Percentiles rank a stretch among this genome's conserved stretches.
Evolutionary conservation across 768 basidiomycete species (phyloP).

Genomic region (Guyanaporus albipodus): DNA sequence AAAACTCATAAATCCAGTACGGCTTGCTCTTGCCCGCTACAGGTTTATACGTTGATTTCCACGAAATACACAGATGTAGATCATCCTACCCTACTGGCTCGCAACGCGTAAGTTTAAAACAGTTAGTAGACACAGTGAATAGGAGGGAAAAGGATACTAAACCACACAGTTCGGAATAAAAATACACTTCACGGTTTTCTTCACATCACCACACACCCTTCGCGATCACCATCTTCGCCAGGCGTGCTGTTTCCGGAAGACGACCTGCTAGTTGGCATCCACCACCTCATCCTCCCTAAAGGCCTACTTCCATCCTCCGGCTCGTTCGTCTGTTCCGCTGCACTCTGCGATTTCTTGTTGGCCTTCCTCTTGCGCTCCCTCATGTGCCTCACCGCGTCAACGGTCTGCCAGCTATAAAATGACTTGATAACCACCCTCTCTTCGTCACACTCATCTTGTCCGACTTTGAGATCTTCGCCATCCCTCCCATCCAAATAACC

Average conservation of each 20-base stretch:
- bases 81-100: constrained; percentile 9
- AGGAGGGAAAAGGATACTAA: constrained; percentile 18
- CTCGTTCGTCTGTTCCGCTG: constrained; percentile 30
- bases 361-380: constrained; percentile 61
- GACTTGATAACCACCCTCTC: constrained; percentile 72
- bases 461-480: constrained; percentile 58
- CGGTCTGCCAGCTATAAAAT: constrained; percentile 83
- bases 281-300: constrained; percentile 27
- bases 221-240: constrained; percentile 43
- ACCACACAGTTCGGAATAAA: constrained; percentile 26
- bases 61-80: constrained; percentile 14
- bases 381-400: constrained; percentile 66
- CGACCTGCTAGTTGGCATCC: constrained; percentile 45
- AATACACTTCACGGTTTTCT: constrained; percentile 20
- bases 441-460: constrained; percentile 80
- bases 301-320: constrained; percentile 26
- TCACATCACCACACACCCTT: constrained; percentile 70
- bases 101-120: constrained; percentile 13
- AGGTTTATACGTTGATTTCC: constrained; percentile 16
- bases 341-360: constrained; percentile 41
- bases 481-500: constrained; percentile 70
- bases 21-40: constrained; percentile 1
- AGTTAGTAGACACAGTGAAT: constrained; percentile 12
- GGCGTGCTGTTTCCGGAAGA: constrained; percentile 51
- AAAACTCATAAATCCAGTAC: constrained; percentile 10